Evolutionary conservation across 177 flowering plant genomes (phyloP).

Genomic region (Tripterygium wilfordii): DNA sequence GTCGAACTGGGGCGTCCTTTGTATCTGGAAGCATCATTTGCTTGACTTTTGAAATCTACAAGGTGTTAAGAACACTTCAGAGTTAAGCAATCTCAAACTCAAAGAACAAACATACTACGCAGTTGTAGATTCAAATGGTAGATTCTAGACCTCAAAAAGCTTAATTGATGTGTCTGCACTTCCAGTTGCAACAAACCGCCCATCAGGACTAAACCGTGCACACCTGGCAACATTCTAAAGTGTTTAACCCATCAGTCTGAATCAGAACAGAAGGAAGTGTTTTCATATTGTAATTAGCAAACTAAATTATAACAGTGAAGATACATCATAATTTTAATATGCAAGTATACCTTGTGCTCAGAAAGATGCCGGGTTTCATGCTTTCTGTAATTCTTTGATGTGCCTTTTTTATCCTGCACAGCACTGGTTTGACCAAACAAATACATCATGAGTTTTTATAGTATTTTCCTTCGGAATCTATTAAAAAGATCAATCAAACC

Average conservation of each 20-base stretch:
- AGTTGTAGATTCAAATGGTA: not conserved
- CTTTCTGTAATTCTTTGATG: conserved; percentile 70
- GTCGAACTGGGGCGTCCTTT: conserved; percentile 66
- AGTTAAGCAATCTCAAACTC: conserved; percentile 6
- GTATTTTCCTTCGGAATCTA: no score
- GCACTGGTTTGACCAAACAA: conserved; percentile 39
- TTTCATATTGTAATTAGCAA: no score
- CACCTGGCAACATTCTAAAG: conserved; percentile 77
- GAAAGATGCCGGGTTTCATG: conserved; percentile 84
- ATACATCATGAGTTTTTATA: conserved; percentile 1
- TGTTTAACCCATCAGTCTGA: conserved; percentile 12
- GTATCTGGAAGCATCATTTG: conserved; percentile 85
- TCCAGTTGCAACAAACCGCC: conserved; percentile 80
- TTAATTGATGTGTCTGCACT: conserved; percentile 86
- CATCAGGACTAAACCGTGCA: conserved; percentile 91
- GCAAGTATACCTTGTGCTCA: conserved; percentile 66
- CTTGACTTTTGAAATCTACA: conserved; percentile 68
- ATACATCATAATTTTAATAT: not conserved
- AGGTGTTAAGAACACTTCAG: not conserved
- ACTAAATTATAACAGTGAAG: not conserved
- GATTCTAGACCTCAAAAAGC: conserved; percentile 69
- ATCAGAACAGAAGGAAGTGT: not conserved
- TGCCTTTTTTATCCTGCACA: conserved; percentile 57
- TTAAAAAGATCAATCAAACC: no score
- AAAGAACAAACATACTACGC: not conserved